Conservation (phyloP, 208 protist species). For the Leishmania amazonensis region DNA sequence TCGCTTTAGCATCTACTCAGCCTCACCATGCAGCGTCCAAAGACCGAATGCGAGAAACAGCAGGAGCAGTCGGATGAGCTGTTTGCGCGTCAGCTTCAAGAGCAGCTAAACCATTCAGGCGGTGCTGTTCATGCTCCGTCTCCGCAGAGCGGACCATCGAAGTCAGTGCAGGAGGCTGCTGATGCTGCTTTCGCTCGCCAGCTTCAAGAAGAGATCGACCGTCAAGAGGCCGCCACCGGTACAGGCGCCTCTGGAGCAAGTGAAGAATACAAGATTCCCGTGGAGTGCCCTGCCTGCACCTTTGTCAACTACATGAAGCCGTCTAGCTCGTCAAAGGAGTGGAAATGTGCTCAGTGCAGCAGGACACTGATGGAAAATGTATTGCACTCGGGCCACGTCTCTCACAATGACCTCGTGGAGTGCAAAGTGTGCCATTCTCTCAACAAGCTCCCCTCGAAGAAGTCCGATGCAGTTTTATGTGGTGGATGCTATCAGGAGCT, state of each 20-base stretch:
- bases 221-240: conserved; percentile 18
- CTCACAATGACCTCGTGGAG: conserved; percentile 33
- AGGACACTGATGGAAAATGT: conserved; percentile 33
- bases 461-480: conserved; percentile 70
- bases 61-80: conserved; percentile 64
- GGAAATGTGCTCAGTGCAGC: conserved; percentile 59
- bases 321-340: conserved; percentile 35
- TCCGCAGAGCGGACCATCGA: background rate
- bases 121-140: background rate
- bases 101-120: conserved; percentile 44
- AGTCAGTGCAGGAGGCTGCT: conserved; percentile 21
- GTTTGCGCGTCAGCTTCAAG: conserved; percentile 63
- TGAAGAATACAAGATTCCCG: background rate
- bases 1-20: background rate
- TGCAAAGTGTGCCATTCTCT: conserved; percentile 55
- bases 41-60: conserved; percentile 37
- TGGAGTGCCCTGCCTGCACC: conserved; percentile 64
- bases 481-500: conserved; percentile 67
- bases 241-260: background rate
- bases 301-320: conserved; percentile 60
- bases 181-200: conserved; percentile 35
- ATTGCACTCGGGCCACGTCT: background rate
- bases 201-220: conserved; percentile 38
- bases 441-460: conserved; percentile 56
- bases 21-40: conserved; percentile 30